Conservation (phyloP, 2,329 filamentous ascomycete species). For the Talaromyces sp. region DNA sequence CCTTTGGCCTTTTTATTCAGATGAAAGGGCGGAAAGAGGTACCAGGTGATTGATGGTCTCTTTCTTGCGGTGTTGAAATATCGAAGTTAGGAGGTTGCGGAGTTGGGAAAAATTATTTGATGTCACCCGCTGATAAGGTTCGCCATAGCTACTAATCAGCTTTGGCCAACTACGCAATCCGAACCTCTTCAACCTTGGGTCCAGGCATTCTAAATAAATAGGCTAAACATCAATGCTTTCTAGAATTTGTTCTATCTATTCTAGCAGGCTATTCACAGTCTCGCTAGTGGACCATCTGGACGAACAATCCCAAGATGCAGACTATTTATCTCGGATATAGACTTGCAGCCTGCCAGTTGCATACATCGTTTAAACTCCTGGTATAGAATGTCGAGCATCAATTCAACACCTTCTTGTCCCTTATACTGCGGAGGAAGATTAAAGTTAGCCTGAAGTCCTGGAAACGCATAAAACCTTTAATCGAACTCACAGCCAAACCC, state of each 20-base stretch:
- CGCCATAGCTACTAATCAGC: neutral
- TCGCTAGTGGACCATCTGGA: conserved; percentile 24
- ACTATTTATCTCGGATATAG: conserved; percentile 27
- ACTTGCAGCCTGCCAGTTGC: conserved; percentile 32
- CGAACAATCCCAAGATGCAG: conserved; percentile 23
- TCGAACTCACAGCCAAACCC: conserved; percentile 36
- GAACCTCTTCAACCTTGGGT: neutral
- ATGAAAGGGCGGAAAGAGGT: neutral
- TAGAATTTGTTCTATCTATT: neutral
- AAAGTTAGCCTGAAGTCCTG: conserved; percentile 9
- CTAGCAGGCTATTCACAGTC: conserved; percentile 13
- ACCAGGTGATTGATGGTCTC: too few species aligned
- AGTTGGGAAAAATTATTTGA: conserved; percentile 19
- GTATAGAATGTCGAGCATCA: conserved; percentile 35
- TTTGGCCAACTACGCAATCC: neutral
- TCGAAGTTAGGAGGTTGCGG: conserved; percentile 1
- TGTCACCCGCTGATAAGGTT: conserved; percentile 13
- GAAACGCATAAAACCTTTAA: neutral
- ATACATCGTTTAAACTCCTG: conserved; percentile 36
- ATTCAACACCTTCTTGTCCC: conserved; percentile 35
- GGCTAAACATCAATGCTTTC: too few species aligned
- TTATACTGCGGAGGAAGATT: conserved; percentile 22
- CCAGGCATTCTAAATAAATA: too few species aligned
- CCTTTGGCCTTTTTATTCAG: neutral
- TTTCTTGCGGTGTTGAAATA: neutral